Base-by-base conservation (phyloP, 805 yeast species). In the Starmerella bacillaris region DNA sequence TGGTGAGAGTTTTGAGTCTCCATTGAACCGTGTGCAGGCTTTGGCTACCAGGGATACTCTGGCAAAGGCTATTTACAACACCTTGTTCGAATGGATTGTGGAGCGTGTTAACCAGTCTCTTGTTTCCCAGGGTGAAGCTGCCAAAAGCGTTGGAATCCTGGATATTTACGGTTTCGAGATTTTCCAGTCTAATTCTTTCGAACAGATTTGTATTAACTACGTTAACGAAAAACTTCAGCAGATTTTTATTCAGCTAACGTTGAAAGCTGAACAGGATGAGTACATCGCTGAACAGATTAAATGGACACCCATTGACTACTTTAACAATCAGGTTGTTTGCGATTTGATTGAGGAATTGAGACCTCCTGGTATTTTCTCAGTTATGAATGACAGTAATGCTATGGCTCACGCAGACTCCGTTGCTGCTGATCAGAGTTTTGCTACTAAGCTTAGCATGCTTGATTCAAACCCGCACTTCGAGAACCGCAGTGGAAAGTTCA, bases 121-220 rank as follows among this genome's bases (percentile, higher is more conserved):
- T 48, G 70, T 71, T 17, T 53, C 72, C 1, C 60, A 60, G 37
- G 59, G 64, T 22, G 51, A 46, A 26, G 65, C 67, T 38, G 43
- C 48, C 38, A 77, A 93, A 19, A 38, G 55, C 15, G 75, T 89
- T 49, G 96, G 96, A 44, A 84, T 84, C 47, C 64, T 84, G 51
- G 96, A 84, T 70, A 84, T 86, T 46, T 84, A 84, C 53, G 96
- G 96, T 7, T 84, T 84, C 60, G 96, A 84, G 57, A 86, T 86
- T 51, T 84, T 84, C 53, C 94, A 84, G 38, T 86, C 79, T 48
- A 84, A 84, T 59, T 79, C 94, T 2, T 84, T 86, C 55, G 95
- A 86, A 55, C 96, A 84, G 59, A 66, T 84, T 44, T 84, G 95
- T 60, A 84, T 84, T 62, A 84, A 86, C 56, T 84, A 86, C 48